phyloP scores from a whole-genome alignment of 2,329 filamentous ascomycete species.

The Phaeosphaeria sp. region DNA sequence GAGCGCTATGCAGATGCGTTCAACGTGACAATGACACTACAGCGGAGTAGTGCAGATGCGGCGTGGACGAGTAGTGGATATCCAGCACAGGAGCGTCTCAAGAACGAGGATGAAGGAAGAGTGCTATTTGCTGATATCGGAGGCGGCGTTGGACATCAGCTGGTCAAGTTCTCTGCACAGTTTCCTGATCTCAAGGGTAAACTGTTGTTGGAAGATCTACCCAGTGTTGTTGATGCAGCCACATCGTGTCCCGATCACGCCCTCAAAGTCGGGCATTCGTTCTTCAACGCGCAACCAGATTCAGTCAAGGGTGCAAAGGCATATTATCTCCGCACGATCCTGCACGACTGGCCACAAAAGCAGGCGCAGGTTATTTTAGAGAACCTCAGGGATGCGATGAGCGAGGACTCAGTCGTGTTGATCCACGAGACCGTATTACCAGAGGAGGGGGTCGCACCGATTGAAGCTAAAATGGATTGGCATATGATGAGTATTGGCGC shows the following conservation, averaged over 20 bases:
- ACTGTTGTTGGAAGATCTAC: slow-evolving; percentile 25
- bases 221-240: slow-evolving; percentile 12
- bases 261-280: slow-evolving; percentile 15
- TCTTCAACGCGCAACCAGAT: slow-evolving; percentile 24
- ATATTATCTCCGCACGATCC: slow-evolving; percentile 41
- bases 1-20: slow-evolving; percentile 27
- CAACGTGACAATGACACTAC: slow-evolving; percentile 35
- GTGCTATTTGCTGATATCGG: slow-evolving; percentile 26
- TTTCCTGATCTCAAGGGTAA: slow-evolving; percentile 15
- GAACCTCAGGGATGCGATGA: slow-evolving; percentile 40
- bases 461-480: slow-evolving; percentile 47
- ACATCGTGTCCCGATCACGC: slow-evolving; percentile 7
- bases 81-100: slow-evolving; percentile 19
- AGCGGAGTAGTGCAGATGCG: slow-evolving; percentile 2
- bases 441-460: slow-evolving; percentile 38
- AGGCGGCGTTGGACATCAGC: slow-evolving; percentile 21
- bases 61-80: slow-evolving; percentile 17
- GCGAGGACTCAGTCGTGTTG: slow-evolving; percentile 49
- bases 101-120: slow-evolving; percentile 4
- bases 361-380: slow-evolving; percentile 41
- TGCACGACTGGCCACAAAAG: slow-evolving; percentile 52
- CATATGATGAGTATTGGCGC: slow-evolving; percentile 51
- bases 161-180: slow-evolving; percentile 11
- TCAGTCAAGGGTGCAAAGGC: slow-evolving; percentile 24
- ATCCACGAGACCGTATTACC: slow-evolving; percentile 54